These are phyloP conservation scores for Pelargonium fulgidum DNA, from an alignment of 441 rosid genomes.

Conservation along the genomic window DNA sequence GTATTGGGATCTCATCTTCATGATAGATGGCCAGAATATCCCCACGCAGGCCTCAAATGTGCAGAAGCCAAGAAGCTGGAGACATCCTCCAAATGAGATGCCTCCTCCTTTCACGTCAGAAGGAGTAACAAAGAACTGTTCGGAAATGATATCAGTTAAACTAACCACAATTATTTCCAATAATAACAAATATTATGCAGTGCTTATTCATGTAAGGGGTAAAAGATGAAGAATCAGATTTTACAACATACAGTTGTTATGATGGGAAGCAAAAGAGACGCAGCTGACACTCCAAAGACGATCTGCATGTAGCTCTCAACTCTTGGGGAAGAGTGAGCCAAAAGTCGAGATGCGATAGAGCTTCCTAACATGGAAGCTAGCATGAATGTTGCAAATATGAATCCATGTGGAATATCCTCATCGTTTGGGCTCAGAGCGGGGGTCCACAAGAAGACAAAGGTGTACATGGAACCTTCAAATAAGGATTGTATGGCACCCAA, in stretches of 20 bases:
- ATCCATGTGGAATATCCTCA: slow-evolving; percentile 96
- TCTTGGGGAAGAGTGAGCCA: slow-evolving; percentile 64
- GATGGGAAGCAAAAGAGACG: slow-evolving; percentile 80
- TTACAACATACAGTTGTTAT: slow-evolving; percentile 54
- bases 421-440: slow-evolving; percentile 88
- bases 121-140: slow-evolving; percentile 69
- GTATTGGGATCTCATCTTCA: slow-evolving; percentile 98
- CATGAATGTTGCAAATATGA: slow-evolving; percentile 96
- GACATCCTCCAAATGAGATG: slow-evolving; percentile 69
- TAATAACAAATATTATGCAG: background rate
- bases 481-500: slow-evolving; percentile 95
- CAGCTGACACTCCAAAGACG: slow-evolving; percentile 71
- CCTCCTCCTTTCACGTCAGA: slow-evolving; percentile 66
- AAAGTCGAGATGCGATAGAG: slow-evolving; percentile 82
- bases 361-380: slow-evolving; percentile 97
- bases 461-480: slow-evolving; percentile 98
- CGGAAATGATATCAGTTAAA: background rate
- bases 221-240: slow-evolving; percentile 9
- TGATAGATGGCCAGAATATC: slow-evolving; percentile 93
- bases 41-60: slow-evolving; percentile 93
- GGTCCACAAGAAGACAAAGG: slow-evolving; percentile 97
- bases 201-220: too few species aligned
- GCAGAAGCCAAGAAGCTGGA: slow-evolving; percentile 90
- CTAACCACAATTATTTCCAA: background rate
- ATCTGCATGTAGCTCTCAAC: slow-evolving; percentile 98